A percentile compares a stretch with the other conserved stretches of the same genome.
These are phyloP conservation scores for Platismatia glauca DNA, from an alignment of 495 filamentous ascomycete species.

Conservation along the genomic window DNA sequence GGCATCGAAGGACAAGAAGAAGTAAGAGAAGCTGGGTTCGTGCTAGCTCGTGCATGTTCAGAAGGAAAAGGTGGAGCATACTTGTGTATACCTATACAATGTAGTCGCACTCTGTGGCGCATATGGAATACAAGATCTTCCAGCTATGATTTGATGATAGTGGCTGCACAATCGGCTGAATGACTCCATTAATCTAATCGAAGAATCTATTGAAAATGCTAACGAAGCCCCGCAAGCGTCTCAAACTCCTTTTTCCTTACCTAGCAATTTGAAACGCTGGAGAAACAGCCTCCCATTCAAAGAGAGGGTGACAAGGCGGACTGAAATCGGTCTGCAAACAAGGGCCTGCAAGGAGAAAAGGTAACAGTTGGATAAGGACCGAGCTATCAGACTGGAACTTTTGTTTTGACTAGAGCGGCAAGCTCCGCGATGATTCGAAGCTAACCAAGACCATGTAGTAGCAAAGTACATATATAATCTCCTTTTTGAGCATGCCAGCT, in stretches of 20 bases:
- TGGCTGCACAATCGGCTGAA: neutral
- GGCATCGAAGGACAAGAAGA: slow-evolving; percentile 65
- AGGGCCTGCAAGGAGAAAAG: neutral
- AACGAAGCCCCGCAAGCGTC: neutral
- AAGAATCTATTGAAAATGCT: neutral
- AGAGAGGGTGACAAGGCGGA: neutral
- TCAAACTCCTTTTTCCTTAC: neutral
- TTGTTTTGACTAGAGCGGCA: neutral
- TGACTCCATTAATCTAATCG: slow-evolving; percentile 1
- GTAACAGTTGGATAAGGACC: neutral
- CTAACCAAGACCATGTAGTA: neutral
- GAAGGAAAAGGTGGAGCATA: neutral
- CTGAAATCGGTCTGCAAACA: neutral
- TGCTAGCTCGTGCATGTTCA: slow-evolving; percentile 24
- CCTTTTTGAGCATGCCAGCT: neutral
- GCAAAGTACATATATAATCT: neutral
- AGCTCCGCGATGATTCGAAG: neutral
- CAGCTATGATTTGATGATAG: neutral
- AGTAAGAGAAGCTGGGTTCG: slow-evolving; percentile 31
- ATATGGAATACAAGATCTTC: slow-evolving; percentile 15
- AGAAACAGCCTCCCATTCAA: neutral
- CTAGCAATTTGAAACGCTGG: neutral
- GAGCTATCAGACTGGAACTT: neutral
- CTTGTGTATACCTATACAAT: slow-evolving; percentile 10
- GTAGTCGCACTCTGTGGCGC: slow-evolving; percentile 17